Percentiles rank a stretch among this genome's conserved stretches.
Evolutionary conservation across 768 basidiomycete genomes (phyloP).

Genomic region (Dictyophora rubrovolvata): DNA sequence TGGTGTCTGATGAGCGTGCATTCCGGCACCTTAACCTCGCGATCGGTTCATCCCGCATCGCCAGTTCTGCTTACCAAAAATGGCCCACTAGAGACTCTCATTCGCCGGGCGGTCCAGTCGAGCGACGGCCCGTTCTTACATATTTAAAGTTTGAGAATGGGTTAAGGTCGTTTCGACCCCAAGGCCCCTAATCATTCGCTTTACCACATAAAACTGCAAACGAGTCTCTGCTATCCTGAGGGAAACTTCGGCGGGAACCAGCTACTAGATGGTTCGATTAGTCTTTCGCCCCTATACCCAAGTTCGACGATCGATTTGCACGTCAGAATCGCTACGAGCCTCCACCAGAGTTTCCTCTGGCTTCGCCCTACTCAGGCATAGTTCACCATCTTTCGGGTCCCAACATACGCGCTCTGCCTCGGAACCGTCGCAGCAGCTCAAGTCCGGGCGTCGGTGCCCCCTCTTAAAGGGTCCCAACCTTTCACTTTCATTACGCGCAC

Average conservation of each 20-base stretch:
- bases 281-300: constrained; percentile 96
- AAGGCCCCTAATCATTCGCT: constrained; percentile 89
- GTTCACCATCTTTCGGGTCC: constrained; percentile 88
- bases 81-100: constrained; percentile 66
- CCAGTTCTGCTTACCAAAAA: constrained; percentile 68
- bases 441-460: constrained; percentile 59
- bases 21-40: constrained; percentile 73
- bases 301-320: constrained; percentile 94
- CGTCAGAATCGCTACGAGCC: constrained; percentile 92
- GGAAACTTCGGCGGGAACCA: constrained; percentile 89
- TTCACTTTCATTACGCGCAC: too few species aligned
- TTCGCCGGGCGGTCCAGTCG: constrained; percentile 40
- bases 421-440: constrained; percentile 58
- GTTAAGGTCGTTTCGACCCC: constrained; percentile 82
- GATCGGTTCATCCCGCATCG: constrained; percentile 64
- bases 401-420: constrained; percentile 77
- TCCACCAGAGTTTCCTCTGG: constrained; percentile 95
- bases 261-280: constrained; percentile 92
- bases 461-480: too few species aligned
- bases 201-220: constrained; percentile 41
- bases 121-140: constrained; percentile 47
- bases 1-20: constrained; percentile 79
- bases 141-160: constrained; percentile 66
- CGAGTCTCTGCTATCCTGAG: constrained; percentile 57
- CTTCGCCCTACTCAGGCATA: constrained; percentile 85